phyloP scores from a whole-genome alignment of 1,284 basidiomycete genomes.

The Phellopilus nigrolimitatus region DNA sequence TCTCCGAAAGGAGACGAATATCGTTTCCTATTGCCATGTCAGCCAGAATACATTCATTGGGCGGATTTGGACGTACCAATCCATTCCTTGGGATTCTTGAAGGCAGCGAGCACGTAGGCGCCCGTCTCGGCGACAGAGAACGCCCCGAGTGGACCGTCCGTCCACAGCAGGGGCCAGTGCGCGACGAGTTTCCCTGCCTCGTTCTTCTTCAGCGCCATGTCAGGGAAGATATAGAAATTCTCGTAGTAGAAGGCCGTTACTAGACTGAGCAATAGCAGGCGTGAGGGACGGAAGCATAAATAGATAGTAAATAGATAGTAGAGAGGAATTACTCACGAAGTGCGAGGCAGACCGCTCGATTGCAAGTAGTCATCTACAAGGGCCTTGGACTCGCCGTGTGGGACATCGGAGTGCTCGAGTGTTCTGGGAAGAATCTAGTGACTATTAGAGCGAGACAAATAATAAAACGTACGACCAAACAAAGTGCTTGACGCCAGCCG shows the following conservation, averaged over 20 bases:
- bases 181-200: constrained; percentile 21
- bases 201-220: constrained; percentile 10
- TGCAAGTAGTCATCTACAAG: constrained; percentile 26
- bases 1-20: constrained; percentile 25
- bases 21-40: too few species aligned
- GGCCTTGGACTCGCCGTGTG: constrained; percentile 28
- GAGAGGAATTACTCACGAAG: constrained; percentile 12
- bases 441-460: too few species aligned
- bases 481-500: constrained; percentile 26
- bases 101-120: constrained; percentile 26
- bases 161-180: constrained; percentile 24
- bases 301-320: not conserved
- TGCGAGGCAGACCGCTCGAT: constrained; percentile 21
- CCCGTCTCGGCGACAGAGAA: constrained; percentile 29
- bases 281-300: too few species aligned
- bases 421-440: constrained; percentile 23
- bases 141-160: constrained; percentile 24
- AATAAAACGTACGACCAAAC: constrained; percentile 28
- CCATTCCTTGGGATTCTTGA: too few species aligned
- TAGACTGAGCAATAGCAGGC: too few species aligned
- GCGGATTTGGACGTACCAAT: too few species aligned
- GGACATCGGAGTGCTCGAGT: constrained; percentile 18
- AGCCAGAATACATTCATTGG: too few species aligned
- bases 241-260: too few species aligned
- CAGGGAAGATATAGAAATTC: constrained; percentile 1